Evolutionary conservation across 805 yeast species (phyloP).

Genomic region (Nakazawaea molendinolei): DNA sequence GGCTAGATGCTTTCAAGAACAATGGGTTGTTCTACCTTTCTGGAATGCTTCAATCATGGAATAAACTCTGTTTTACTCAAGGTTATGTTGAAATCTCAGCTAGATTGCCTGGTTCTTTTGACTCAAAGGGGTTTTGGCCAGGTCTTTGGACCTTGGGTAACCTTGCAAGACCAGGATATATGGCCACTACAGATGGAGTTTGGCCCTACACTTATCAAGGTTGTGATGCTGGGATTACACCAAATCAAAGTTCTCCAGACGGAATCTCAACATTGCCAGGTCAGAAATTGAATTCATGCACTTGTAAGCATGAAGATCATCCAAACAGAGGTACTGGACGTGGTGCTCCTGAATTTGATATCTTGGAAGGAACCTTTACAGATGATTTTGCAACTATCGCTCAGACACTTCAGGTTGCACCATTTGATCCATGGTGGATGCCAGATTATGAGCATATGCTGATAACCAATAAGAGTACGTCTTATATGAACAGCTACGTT

Average conservation of each 20-base stretch:
- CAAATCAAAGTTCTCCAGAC: slow-evolving; percentile 76
- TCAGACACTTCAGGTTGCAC: slow-evolving; percentile 37
- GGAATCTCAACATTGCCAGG: slow-evolving; percentile 78
- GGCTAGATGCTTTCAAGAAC: slow-evolving; percentile 67
- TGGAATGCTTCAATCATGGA: slow-evolving; percentile 88
- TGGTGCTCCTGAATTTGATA: slow-evolving; percentile 89
- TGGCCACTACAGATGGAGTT: slow-evolving; percentile 74
- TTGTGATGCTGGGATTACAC: slow-evolving; percentile 84
- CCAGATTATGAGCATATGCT: slow-evolving; percentile 31
- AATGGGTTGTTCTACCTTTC: slow-evolving; percentile 71
- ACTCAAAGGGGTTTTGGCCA: slow-evolving; percentile 77
- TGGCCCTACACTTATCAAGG: slow-evolving; percentile 81
- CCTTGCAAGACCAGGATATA: slow-evolving; percentile 75
- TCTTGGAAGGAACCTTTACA: slow-evolving; percentile 51
- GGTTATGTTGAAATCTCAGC: slow-evolving; percentile 69
- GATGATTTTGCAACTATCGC: slow-evolving; percentile 17
- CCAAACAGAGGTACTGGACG: slow-evolving; percentile 77
- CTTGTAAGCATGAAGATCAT: slow-evolving; percentile 70
- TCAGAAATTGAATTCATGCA: slow-evolving; percentile 63
- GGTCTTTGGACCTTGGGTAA: slow-evolving; percentile 88
- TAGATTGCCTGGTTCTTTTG: slow-evolving; percentile 64
- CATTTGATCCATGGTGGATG: slow-evolving; percentile 36
- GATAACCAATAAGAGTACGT: slow-evolving; percentile 22
- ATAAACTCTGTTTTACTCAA: slow-evolving; percentile 72
- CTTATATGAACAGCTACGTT: slow-evolving; percentile 30